Evolutionary conservation across 106 monocot genomes (phyloP).

Genomic region (Platanthera guangdongensis): DNA sequence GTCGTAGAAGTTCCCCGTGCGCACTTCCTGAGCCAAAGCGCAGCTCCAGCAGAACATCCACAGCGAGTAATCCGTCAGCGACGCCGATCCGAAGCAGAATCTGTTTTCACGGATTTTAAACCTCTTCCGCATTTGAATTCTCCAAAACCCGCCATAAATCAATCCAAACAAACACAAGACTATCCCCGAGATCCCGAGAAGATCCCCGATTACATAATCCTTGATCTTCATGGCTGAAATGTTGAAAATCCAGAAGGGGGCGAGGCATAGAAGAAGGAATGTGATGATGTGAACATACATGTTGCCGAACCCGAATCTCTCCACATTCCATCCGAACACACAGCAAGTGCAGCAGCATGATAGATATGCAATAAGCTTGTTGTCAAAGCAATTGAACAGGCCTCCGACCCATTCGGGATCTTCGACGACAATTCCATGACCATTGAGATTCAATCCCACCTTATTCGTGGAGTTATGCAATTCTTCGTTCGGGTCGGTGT

Average conservation of each 20-base stretch:
- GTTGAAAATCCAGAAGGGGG: slow-evolving; percentile 39
- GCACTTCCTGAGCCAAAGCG: slow-evolving; percentile 45
- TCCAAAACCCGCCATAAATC: slow-evolving; percentile 48
- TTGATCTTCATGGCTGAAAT: slow-evolving; percentile 37
- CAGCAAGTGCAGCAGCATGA: slow-evolving; percentile 45
- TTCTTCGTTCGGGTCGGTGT: slow-evolving; percentile 17
- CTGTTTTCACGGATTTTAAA: slow-evolving; percentile 29
- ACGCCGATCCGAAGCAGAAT: slow-evolving; percentile 24
- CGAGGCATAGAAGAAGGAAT: slow-evolving; percentile 29
- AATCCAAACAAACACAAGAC: slow-evolving; percentile 36
- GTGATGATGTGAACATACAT: slow-evolving; percentile 52
- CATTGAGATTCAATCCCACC: not conserved
- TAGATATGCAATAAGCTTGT: slow-evolving; percentile 23
- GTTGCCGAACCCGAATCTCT: slow-evolving; percentile 42
- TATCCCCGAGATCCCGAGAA: slow-evolving; percentile 25
- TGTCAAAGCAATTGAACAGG: slow-evolving; percentile 30
- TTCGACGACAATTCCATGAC: slow-evolving; percentile 4
- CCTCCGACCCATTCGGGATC: slow-evolving; percentile 40
- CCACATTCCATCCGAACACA: slow-evolving; percentile 58
- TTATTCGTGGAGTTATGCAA: slow-evolving; percentile 1
- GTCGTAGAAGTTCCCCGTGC: slow-evolving; percentile 35
- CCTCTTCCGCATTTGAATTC: slow-evolving; percentile 43
- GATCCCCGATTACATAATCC: slow-evolving; percentile 17
- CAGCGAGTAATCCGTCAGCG: slow-evolving; percentile 29
- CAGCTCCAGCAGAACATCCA: slow-evolving; percentile 50